These are phyloP conservation scores for Amaranthus cruentus DNA, from an alignment of 148 eudicot species.

Conservation along the genomic window DNA sequence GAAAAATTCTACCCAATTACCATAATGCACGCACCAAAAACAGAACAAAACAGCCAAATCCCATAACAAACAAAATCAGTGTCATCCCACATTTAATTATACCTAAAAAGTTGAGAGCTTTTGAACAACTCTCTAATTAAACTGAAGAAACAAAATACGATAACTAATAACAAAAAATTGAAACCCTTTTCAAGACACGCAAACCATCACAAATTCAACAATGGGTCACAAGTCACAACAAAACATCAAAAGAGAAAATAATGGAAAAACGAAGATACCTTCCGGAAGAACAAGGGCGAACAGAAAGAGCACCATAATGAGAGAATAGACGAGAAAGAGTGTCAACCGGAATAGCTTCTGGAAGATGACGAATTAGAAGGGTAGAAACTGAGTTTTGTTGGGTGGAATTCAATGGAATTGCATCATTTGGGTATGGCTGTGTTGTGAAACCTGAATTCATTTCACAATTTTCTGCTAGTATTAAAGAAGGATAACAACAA, in stretches of 20 bases:
- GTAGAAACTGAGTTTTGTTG: slow-evolving; percentile 33
- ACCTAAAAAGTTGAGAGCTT: too few relatives aligned
- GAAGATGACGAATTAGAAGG: slow-evolving; percentile 78
- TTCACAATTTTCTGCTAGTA: background rate
- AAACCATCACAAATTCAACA: background rate
- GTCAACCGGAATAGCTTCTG: slow-evolving; percentile 67
- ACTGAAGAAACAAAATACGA: too few relatives aligned
- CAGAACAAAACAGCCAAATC: too few relatives aligned
- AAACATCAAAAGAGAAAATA: background rate
- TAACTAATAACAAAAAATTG: too few relatives aligned
- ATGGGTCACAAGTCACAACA: background rate
- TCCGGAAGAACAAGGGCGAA: slow-evolving; percentile 59
- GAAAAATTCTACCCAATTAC: too few relatives aligned
- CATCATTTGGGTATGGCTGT: background rate
- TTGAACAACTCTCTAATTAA: too few relatives aligned
- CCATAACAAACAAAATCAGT: too few relatives aligned
- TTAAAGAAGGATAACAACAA: too few relatives aligned
- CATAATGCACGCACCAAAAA: too few relatives aligned
- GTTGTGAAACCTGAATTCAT: background rate
- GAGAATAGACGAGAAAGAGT: slow-evolving; percentile 73
- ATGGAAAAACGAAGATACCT: slow-evolving; percentile 29
- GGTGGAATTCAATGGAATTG: slow-evolving; percentile 12
- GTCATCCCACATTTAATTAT: too few relatives aligned
- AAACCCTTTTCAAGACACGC: too few relatives aligned
- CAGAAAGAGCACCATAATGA: slow-evolving; percentile 65